phyloP scores from a whole-genome alignment of 768 basidiomycete genomes.

The Xerocomellus amylosporus region DNA sequence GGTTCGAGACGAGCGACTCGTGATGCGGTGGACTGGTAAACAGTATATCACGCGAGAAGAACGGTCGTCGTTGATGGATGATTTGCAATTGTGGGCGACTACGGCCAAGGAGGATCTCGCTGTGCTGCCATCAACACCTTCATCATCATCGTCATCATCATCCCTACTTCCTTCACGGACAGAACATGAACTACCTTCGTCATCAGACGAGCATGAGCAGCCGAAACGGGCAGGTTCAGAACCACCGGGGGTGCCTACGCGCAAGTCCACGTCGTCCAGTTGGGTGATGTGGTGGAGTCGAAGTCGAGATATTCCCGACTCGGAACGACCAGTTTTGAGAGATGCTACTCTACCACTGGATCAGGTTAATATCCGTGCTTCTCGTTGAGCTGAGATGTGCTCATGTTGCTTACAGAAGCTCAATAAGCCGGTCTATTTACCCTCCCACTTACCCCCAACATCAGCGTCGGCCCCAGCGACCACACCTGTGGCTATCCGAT shows the following conservation, averaged over 20 bases:
- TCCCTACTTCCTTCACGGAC: conserved; percentile 15
- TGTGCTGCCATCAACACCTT: conserved; percentile 7
- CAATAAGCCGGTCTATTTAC: not conserved
- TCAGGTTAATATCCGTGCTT: conserved; percentile 15
- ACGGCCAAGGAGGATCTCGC: conserved; percentile 29
- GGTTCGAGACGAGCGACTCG: conserved; percentile 60
- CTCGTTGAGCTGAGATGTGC: not conserved
- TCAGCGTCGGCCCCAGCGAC: conserved; percentile 48
- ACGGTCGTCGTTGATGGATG: conserved; percentile 70
- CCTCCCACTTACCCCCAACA: conserved; percentile 6
- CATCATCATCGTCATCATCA: no score
- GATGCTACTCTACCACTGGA: conserved; percentile 24
- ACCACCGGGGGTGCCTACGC: conserved; percentile 34
- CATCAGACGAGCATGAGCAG: conserved; percentile 23
- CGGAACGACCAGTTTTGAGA: conserved; percentile 25
- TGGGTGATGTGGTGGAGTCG: conserved; percentile 87
- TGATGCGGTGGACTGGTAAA: conserved; percentile 68
- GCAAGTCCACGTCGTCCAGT: conserved; percentile 56
- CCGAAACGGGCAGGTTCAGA: conserved; percentile 38
- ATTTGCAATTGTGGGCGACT: conserved; percentile 59
- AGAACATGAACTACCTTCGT: conserved; percentile 28
- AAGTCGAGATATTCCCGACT: conserved; percentile 39
- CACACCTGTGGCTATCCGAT: conserved; percentile 34
- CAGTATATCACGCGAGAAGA: conserved; percentile 80
- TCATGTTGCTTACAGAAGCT: conserved; percentile 15